Evolutionary conservation across 2,329 filamentous ascomycete genomes (phyloP).

Genomic region (Penicillium brevicompactum): DNA sequence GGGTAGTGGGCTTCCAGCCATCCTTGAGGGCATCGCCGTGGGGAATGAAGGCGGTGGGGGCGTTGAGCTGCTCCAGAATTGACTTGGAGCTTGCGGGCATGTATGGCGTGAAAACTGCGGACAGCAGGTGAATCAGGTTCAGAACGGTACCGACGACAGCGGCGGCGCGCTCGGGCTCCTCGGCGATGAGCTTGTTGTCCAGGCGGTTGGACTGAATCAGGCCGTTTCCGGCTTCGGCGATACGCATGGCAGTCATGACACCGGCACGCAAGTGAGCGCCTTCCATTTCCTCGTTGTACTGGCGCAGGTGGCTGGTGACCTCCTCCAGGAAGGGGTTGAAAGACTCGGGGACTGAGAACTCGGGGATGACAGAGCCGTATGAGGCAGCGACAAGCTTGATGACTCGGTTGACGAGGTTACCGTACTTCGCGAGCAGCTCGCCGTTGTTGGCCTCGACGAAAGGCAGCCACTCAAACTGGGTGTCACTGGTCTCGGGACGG

Average conservation of each 20-base stretch:
- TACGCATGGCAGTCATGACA: constrained; percentile 56
- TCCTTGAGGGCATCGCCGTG: constrained; percentile 51
- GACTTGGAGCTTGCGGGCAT: constrained; percentile 76
- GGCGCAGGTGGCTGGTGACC: constrained; percentile 55
- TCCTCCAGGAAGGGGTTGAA: constrained; percentile 46
- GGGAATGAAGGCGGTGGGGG: constrained; percentile 62
- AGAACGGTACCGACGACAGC: constrained; percentile 75
- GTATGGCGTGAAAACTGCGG: constrained; percentile 77
- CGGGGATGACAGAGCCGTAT: constrained; percentile 60
- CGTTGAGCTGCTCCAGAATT: constrained; percentile 76
- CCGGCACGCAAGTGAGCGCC: constrained; percentile 62
- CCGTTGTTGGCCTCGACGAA: constrained; percentile 88
- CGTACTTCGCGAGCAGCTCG: constrained; percentile 74
- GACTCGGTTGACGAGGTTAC: constrained; percentile 72
- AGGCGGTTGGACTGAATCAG: constrained; percentile 62
- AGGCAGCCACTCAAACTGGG: constrained; percentile 85
- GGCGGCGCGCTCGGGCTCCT: constrained; percentile 61
- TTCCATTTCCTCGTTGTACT: constrained; percentile 62
- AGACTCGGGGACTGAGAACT: constrained; percentile 43
- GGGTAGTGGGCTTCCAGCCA: constrained; percentile 60
- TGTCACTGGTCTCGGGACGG: constrained; percentile 81
- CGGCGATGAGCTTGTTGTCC: constrained; percentile 63
- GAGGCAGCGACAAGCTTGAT: constrained; percentile 73
- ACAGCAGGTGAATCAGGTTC: constrained; percentile 80
- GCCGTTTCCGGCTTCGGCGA: constrained; percentile 62